Base-by-base conservation (phyloP, 306 rosid genomes). In the Boehmeria nivea region DNA sequence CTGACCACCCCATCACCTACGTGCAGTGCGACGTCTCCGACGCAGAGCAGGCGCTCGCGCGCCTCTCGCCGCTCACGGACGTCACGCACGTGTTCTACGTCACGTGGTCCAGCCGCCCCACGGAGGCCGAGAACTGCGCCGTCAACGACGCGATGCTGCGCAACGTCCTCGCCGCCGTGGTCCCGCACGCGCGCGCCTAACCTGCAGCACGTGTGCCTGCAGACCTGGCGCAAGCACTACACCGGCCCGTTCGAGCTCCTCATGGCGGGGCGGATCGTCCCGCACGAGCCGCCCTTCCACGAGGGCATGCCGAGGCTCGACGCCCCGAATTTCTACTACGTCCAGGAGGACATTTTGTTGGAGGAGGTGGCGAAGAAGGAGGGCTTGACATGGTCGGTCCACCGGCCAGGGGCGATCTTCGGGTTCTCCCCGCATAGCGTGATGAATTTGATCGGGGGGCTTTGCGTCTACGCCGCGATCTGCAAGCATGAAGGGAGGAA, bases 11-110 rank as follows among this genome's bases (percentile, higher is more conserved):
- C 0, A 22, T 80, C 24, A 67, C 73, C 23, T 80, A 80, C 44
- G 62, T 83, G 65, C 91, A 80, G 50, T 83, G 91, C 73, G 91
- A 83, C 43, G 43, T 83, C 71, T 36, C 72, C 14, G 78, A 80
- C 59, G 65, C 72, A 2, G 3, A 60, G 14, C 80, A 83, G 19
- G 55, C 84, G 43, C n/a, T 54, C 15, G 17, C 75, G 6, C 54
- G 78, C 26, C 91, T 83, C 46, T 80, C 91, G 21, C 51, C 24
- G 10, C 63, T 83, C 7, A 72, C 75, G 2, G 84, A 84, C 19
- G 74, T 83, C 5, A 77, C 87, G 1, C 78, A 83, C 80, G 39
- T 84, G 57, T 84, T 80, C 64, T 84, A 77, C 23, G 82, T 67
- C n/a, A 60, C 70, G 1, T 80, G 91, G 91, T 28, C 69, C 14